Conservation (phyloP, 352 stramenopile species). For the Pythium sp. region DNA sequence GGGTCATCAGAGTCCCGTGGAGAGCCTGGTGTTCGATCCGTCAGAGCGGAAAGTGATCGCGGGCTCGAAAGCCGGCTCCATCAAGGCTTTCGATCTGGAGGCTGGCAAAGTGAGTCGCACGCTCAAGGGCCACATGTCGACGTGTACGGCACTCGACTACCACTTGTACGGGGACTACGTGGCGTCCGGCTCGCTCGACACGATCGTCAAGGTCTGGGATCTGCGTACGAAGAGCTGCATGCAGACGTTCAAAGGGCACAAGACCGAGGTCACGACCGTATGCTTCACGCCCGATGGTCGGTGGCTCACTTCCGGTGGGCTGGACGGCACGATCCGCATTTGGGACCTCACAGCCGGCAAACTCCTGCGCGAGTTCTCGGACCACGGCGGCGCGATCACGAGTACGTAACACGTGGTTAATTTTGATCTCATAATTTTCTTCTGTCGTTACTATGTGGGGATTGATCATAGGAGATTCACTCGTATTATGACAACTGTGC, state of each 20-base stretch:
- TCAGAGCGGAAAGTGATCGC: slow-evolving; percentile 74
- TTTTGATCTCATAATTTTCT: not conserved
- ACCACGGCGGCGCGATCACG: slow-evolving; percentile 74
- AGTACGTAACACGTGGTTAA: slow-evolving; percentile 15
- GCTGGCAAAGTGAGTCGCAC: slow-evolving; percentile 74
- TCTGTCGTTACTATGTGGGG: not conserved
- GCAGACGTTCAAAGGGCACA: slow-evolving; percentile 84
- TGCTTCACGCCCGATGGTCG: slow-evolving; percentile 79
- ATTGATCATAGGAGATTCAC: not conserved
- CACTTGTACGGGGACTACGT: slow-evolving; percentile 87
- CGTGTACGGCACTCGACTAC: slow-evolving; percentile 77
- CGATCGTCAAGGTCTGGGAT: slow-evolving; percentile 87
- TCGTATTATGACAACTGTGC: not conserved
- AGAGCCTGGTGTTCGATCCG: slow-evolving; percentile 82
- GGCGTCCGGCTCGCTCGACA: slow-evolving; percentile 76
- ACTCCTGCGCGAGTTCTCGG: slow-evolving; percentile 68
- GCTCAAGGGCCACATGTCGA: slow-evolving; percentile 84
- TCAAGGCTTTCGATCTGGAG: slow-evolving; percentile 84
- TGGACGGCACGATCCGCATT: slow-evolving; percentile 77
- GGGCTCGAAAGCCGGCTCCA: slow-evolving; percentile 74
- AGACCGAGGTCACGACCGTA: slow-evolving; percentile 70
- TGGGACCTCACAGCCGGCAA: slow-evolving; percentile 83
- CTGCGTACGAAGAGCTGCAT: slow-evolving; percentile 84
- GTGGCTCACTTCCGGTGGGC: slow-evolving; percentile 76
- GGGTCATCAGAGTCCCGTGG: slow-evolving; percentile 69